Percentiles rank a stretch among this genome's conserved stretches.
phyloP scores from a whole-genome alignment of 352 stramenopile genomes.

The Halophytophthora polymorphica region DNA sequence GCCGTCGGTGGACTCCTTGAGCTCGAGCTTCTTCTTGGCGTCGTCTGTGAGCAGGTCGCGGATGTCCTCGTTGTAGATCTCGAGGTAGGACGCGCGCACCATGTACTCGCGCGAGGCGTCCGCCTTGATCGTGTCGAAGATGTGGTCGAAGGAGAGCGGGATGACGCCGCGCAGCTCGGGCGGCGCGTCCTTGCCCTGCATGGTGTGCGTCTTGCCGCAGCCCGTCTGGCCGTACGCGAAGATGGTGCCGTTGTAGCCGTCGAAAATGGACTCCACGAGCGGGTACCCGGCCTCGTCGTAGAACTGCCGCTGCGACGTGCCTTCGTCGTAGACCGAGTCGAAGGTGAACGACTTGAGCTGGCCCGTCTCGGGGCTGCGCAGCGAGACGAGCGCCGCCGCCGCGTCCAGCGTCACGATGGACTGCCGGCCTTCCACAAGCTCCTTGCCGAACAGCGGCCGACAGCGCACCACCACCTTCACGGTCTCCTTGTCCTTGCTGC shows the following conservation, averaged over 20 bases:
- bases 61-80: conserved; percentile 99
- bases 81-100: conserved; percentile 93
- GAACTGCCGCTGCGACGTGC: conserved; percentile 65
- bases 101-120: conserved; percentile 87
- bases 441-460: conserved; percentile 82
- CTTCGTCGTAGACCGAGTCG: conserved; percentile 88
- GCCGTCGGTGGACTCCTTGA: conserved; percentile 81
- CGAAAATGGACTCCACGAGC: conserved; percentile 91
- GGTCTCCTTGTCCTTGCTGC: conserved; percentile 69
- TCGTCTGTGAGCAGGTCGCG: conserved; percentile 90
- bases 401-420: conserved; percentile 80
- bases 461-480: conserved; percentile 90
- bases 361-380: conserved; percentile 67
- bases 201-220: conserved; percentile 87
- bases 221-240: conserved; percentile 94
- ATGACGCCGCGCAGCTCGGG: conserved; percentile 92
- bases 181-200: conserved; percentile 89
- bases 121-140: conserved; percentile 92
- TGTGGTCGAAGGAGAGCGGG: conserved; percentile 94
- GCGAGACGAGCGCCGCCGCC: conserved; percentile 61
- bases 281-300: conserved; percentile 74
- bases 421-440: conserved; percentile 76
- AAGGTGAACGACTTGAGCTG: conserved; percentile 89
- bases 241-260: conserved; percentile 96
- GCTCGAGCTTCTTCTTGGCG: conserved; percentile 73